These are phyloP conservation scores for Eucalyptus cladocalyx DNA, from an alignment of 345 rosid genomes.

Conservation along the genomic window DNA sequence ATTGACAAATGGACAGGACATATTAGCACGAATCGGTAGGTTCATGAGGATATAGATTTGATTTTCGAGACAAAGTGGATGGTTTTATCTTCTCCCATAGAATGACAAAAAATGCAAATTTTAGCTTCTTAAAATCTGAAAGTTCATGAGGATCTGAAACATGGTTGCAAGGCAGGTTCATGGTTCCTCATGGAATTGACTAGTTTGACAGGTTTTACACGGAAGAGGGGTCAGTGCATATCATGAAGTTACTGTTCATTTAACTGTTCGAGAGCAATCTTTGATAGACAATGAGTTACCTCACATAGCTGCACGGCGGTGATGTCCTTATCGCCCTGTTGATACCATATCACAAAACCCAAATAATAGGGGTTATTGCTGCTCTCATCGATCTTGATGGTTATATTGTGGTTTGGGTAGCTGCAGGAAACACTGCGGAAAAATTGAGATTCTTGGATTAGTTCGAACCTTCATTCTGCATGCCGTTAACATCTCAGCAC, in stretches of 20 bases:
- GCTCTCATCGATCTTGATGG: constrained; percentile 56
- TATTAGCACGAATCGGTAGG: background rate
- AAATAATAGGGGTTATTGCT: constrained; percentile 55
- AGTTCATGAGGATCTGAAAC: background rate
- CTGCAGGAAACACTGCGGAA: constrained; percentile 44
- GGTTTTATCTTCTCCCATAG: background rate
- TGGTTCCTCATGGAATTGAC: background rate
- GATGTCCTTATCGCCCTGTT: constrained; percentile 57
- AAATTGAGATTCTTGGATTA: background rate
- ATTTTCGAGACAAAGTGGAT: background rate
- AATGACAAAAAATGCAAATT: background rate
- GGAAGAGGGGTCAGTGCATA: background rate
- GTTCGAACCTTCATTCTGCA: background rate
- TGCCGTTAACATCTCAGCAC: background rate
- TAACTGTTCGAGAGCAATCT: background rate
- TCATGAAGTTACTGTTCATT: background rate
- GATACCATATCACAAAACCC: constrained; percentile 50
- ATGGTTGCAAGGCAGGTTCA: background rate
- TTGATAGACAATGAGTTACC: constrained; percentile 9
- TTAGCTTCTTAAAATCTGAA: background rate
- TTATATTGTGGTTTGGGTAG: constrained; percentile 47
- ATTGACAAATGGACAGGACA: background rate
- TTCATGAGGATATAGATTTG: background rate
- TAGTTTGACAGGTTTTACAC: background rate
- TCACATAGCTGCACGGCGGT: constrained; percentile 68